A percentile compares a stretch with the other conserved stretches of the same genome.
phyloP scores from a whole-genome alignment of 192 early-diverging fungal species.

The Coemansia sp. region DNA sequence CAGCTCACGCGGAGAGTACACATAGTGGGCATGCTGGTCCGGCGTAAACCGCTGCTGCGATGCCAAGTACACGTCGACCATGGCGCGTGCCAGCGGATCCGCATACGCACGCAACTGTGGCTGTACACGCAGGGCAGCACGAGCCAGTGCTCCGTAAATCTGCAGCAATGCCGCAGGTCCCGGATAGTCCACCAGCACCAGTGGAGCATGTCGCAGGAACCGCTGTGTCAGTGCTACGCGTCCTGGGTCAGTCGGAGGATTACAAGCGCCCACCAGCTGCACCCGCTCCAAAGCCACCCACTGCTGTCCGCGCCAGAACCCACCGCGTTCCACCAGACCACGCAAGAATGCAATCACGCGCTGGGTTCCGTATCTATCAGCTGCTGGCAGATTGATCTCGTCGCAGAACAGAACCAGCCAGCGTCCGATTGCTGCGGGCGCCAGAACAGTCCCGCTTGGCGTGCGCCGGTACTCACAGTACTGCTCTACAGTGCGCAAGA shows the following conservation, averaged over 20 bases:
- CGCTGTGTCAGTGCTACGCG: slow-evolving; percentile 93
- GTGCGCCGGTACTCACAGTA: slow-evolving; percentile 98
- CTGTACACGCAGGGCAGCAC: slow-evolving; percentile 91
- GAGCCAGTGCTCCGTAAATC: slow-evolving; percentile 92
- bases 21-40: slow-evolving; percentile 98
- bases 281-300: slow-evolving; percentile 97
- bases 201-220: slow-evolving; percentile 94
- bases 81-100: slow-evolving; percentile 86
- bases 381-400: slow-evolving; percentile 97
- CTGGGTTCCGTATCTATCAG: slow-evolving; percentile 97
- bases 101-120: slow-evolving; percentile 87
- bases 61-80: slow-evolving; percentile 93
- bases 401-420: slow-evolving; percentile 99
- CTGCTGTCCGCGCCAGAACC: slow-evolving; percentile 88
- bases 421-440: slow-evolving; percentile 76
- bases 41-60: slow-evolving; percentile 93
- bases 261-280: slow-evolving; percentile 99
- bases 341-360: slow-evolving; percentile 95
- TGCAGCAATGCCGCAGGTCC: slow-evolving; percentile 86
- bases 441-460: slow-evolving; percentile 81
- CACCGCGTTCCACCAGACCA: slow-evolving; percentile 90
- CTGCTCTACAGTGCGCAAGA: slow-evolving; percentile 95
- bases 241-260: slow-evolving; percentile 98
- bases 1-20: slow-evolving; percentile 99
- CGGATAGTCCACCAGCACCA: slow-evolving; percentile 98